Base-by-base conservation (phyloP, 2,329 filamentous ascomycete genomes). In the Diaporthe aspalathi region DNA sequence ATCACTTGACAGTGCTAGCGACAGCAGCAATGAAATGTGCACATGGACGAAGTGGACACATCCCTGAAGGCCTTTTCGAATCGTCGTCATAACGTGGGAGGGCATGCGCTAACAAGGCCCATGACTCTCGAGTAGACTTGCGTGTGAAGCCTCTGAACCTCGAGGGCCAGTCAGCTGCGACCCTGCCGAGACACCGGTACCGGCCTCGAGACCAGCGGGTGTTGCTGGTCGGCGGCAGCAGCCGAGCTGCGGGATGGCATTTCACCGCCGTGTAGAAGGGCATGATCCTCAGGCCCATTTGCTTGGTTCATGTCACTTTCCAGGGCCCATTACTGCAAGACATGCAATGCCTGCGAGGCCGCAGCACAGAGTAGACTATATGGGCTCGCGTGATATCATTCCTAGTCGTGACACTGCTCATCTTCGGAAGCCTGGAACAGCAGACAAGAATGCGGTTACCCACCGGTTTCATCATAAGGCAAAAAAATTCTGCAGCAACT, bases 101-200 rank as follows among this genome's bases (percentile, higher is more conserved):
- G 12, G n/a, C 45, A 32, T 54, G 47, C 49, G 43, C 50, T 65
- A 50, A 27, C n/a, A 20, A 63, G 35, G 24, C 63, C 50, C 24
- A 43, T 65, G 71, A 70, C 68, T 43, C 53, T 50, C 27, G 12
- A 32, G 32, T 14, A 32, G 14, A 53, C 24, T 3, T 38, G 38
- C 35, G 40, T n/a, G n/a, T 35, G 38, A 17, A 29, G 29, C 29
- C 27, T 52, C 11, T 29, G 40, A 68, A 14, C 22, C n/a, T 20
- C 24, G 22, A 22, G 35, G n/a, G 17, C 49, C 49, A 32, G 43
- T 67, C 62, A 70, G 40, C 53, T 67, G 68, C 16, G 43, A 45
- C 38, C 53, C 27, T 57, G 38, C 60, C 53, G 43, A 57, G 32
- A 63, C 70, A 66, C 50, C 70, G 54, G 54, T 35, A 57, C 68